These are phyloP conservation scores for Podaxis mareebaensis DNA, from an alignment of 768 basidiomycete genomes.

Conservation along the genomic window DNA sequence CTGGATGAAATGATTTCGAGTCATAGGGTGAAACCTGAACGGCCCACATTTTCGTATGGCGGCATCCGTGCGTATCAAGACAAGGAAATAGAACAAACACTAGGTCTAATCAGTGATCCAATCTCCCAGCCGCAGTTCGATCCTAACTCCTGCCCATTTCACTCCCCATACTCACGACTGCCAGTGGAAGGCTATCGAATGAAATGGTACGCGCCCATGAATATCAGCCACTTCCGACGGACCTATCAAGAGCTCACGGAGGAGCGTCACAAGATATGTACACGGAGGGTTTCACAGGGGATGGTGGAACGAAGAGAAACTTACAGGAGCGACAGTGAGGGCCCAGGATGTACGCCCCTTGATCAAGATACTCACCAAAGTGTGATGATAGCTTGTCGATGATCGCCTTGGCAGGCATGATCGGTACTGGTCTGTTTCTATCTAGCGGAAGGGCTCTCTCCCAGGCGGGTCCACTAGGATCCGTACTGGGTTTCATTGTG, in stretches of 20 bases:
- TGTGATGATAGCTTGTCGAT: conserved; percentile 28
- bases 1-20: neutral
- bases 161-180: neutral
- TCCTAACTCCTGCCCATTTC: neutral
- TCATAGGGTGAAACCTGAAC: neutral
- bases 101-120: neutral
- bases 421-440: conserved; percentile 59
- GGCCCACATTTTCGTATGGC: neutral
- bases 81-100: neutral
- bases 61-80: neutral
- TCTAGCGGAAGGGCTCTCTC: conserved; percentile 50
- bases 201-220: neutral
- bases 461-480: conserved; percentile 55
- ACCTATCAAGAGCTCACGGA: neutral
- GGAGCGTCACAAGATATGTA: neutral
- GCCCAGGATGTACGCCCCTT: neutral
- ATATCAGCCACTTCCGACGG: conserved; percentile 11
- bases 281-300: neutral
- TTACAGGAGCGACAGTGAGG: conserved; percentile 33
- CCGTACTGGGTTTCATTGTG: conserved; percentile 45
- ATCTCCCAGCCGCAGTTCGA: too few relatives aligned
- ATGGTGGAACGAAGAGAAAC: conserved; percentile 24
- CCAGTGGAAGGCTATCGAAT: neutral
- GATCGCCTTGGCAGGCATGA: conserved; percentile 36
- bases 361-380: neutral